Percentiles rank a stretch among this genome's conserved stretches.
These are phyloP conservation scores for Porcisia hertigi DNA, from an alignment of 208 protist species.

Conservation along the genomic window DNA sequence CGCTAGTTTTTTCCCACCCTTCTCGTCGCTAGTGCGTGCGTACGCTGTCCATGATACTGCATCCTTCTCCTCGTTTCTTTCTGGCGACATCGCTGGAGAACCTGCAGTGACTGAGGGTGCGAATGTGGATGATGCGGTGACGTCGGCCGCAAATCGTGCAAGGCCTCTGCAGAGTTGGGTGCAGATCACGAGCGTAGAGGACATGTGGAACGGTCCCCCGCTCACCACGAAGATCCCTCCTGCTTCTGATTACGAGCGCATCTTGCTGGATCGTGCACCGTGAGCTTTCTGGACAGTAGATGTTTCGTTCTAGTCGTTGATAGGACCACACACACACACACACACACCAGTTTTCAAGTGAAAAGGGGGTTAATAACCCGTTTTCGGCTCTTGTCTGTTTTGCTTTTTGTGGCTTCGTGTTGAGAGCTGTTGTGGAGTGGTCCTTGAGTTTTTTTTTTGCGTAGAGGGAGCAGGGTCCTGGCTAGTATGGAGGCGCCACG, in stretches of 20 bases:
- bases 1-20: conserved; percentile 26
- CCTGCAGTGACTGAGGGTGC: not conserved
- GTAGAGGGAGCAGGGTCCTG: no score
- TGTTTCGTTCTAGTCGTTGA: not conserved
- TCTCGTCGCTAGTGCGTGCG: conserved; percentile 25
- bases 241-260: conserved; percentile 68
- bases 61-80: not conserved
- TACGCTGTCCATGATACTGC: conserved; percentile 4
- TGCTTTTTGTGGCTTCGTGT: not conserved
- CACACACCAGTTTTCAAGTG: not conserved
- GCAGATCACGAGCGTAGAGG: conserved; percentile 46
- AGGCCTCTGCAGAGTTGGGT: conserved; percentile 31
- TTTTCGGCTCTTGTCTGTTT: not conserved
- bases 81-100: not conserved
- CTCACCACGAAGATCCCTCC: conserved; percentile 65
- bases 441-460: not conserved
- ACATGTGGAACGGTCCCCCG: conserved; percentile 57
- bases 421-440: not conserved
- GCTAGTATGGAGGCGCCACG: not conserved
- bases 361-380: not conserved
- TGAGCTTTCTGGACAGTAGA: not conserved
- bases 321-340: no score
- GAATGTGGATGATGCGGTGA: not conserved
- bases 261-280: conserved; percentile 39
- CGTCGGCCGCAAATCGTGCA: not conserved